A percentile compares a stretch with the other conserved stretches of the same genome.
Conservation (phyloP, 176 grass and related monocot genomes). For the Eragrostis curvula region DNA sequence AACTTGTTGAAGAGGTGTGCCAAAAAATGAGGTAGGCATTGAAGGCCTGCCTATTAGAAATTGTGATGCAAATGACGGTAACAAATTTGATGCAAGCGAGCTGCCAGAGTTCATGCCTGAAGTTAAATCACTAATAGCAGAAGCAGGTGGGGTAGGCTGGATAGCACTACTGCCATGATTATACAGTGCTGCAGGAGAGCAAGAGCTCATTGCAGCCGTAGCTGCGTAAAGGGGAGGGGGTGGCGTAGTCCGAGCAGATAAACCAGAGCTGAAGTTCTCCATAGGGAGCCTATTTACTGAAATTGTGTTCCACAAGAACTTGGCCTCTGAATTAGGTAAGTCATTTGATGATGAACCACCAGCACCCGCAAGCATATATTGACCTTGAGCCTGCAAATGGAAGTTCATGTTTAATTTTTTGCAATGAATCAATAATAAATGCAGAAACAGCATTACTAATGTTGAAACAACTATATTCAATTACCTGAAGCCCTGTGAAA, state of each 20-base stretch:
- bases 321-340: slow-evolving; percentile 63
- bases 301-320: slow-evolving; percentile 73
- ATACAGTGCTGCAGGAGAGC: slow-evolving; percentile 54
- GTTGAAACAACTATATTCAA: slow-evolving; percentile 23
- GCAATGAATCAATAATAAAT: slow-evolving; percentile 30
- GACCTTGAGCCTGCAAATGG: slow-evolving; percentile 73
- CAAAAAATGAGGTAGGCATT: slow-evolving; percentile 49
- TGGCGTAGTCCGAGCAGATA: slow-evolving; percentile 55
- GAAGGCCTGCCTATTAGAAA: slow-evolving; percentile 57
- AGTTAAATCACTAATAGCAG: slow-evolving; percentile 48
- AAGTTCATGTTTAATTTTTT: slow-evolving; percentile 29
- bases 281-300: slow-evolving; percentile 61
- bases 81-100: slow-evolving; percentile 49
- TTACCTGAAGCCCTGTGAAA: slow-evolving; percentile 68
- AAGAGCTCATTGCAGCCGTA: slow-evolving; percentile 44
- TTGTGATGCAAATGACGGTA: slow-evolving; percentile 60
- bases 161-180: slow-evolving; percentile 43
- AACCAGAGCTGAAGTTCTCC: slow-evolving; percentile 59
- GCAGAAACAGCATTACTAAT: slow-evolving; percentile 35
- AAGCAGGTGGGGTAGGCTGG: slow-evolving; percentile 44
- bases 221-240: slow-evolving; percentile 64
- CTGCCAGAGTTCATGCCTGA: slow-evolving; percentile 53
- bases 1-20: slow-evolving; percentile 47
- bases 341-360: slow-evolving; percentile 63
- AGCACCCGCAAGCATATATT: slow-evolving; percentile 55